A percentile compares a stretch with the other conserved stretches of the same genome.
These are phyloP conservation scores for Trichoderma sp. DNA, from an alignment of 2,329 filamentous ascomycete species.

Conservation along the genomic window DNA sequence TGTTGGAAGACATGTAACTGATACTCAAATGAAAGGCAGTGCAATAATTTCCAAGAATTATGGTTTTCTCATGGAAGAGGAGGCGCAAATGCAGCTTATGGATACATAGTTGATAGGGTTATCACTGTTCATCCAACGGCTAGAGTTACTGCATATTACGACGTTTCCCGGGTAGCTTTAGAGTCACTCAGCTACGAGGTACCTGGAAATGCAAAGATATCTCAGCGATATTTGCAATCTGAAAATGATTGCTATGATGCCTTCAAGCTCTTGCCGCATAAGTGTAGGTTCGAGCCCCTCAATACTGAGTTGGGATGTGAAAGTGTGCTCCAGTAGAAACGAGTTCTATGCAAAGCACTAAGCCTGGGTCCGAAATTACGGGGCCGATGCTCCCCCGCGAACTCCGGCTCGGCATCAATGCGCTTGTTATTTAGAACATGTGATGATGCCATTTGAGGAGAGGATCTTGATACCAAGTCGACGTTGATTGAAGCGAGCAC, in stretches of 20 bases:
- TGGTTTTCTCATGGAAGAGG: too few species aligned
- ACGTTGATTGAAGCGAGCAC: background rate
- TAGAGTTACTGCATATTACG: background rate
- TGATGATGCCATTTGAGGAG: background rate
- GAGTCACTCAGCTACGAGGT: too few species aligned
- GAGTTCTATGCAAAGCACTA: background rate
- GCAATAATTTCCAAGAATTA: too few species aligned
- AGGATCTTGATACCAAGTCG: background rate
- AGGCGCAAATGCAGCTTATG: too few species aligned
- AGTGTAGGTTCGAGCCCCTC: background rate
- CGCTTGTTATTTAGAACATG: background rate
- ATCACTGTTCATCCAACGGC: too few species aligned
- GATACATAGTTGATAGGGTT: too few species aligned
- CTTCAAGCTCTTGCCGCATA: background rate
- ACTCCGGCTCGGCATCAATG: background rate
- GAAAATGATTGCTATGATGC: background rate
- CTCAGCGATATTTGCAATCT: background rate
- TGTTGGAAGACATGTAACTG: too few species aligned
- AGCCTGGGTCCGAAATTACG: slow-evolving; percentile 4
- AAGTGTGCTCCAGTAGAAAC: background rate
- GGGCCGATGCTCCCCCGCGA: background rate
- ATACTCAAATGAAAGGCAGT: too few species aligned
- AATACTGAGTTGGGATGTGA: background rate
- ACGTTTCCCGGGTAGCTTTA: background rate
- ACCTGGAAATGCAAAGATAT: background rate